A percentile compares a stretch with the other conserved stretches of the same genome.
Evolutionary conservation across 2,329 filamentous ascomycete species (phyloP).

Genomic region (Pezicula radicicola): DNA sequence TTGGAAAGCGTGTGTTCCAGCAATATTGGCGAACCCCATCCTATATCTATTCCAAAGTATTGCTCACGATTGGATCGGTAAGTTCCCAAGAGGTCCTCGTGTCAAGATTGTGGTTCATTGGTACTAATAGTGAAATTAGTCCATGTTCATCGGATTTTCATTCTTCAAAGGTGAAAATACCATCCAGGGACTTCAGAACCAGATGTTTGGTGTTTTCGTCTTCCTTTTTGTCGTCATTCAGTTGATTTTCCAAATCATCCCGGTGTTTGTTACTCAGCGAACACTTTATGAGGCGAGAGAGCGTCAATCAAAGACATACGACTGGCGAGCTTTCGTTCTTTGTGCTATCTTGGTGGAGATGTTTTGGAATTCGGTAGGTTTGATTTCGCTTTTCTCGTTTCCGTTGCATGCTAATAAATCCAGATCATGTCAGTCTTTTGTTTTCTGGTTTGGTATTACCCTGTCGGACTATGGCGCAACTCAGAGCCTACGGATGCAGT

Average conservation of each 20-base stretch:
- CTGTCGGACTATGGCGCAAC: too few relatives aligned
- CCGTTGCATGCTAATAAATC: slow-evolving; percentile 79
- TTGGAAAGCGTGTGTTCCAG: slow-evolving; percentile 56
- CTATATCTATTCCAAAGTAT: slow-evolving; percentile 39
- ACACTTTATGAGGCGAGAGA: slow-evolving; percentile 53
- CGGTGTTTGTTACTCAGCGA: slow-evolving; percentile 63
- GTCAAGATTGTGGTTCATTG: too few relatives aligned
- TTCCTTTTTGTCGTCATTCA: slow-evolving; percentile 45
- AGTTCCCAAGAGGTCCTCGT: too few relatives aligned
- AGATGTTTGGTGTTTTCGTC: slow-evolving; percentile 9
- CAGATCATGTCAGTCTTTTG: slow-evolving; percentile 54
- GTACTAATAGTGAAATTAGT: too few relatives aligned
- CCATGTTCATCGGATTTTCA: slow-evolving; percentile 63
- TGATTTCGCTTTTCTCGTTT: slow-evolving; percentile 71
- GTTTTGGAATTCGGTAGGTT: slow-evolving; percentile 74
- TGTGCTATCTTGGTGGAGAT: slow-evolving; percentile 68
- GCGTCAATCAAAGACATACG: slow-evolving; percentile 11
- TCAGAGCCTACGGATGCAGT: too few relatives aligned
- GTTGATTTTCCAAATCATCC: slow-evolving; percentile 63
- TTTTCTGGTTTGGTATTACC: too few relatives aligned
- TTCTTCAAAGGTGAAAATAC: slow-evolving; percentile 57
- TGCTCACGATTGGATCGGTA: slow-evolving; percentile 38
- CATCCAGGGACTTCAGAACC: slow-evolving; percentile 59
- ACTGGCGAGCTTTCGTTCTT: slow-evolving; percentile 23
- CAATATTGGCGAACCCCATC: slow-evolving; percentile 64